A percentile compares a stretch with the other conserved stretches of the same genome.
phyloP scores from a whole-genome alignment of 768 basidiomycete genomes.

The Serpula lacrymans region DNA sequence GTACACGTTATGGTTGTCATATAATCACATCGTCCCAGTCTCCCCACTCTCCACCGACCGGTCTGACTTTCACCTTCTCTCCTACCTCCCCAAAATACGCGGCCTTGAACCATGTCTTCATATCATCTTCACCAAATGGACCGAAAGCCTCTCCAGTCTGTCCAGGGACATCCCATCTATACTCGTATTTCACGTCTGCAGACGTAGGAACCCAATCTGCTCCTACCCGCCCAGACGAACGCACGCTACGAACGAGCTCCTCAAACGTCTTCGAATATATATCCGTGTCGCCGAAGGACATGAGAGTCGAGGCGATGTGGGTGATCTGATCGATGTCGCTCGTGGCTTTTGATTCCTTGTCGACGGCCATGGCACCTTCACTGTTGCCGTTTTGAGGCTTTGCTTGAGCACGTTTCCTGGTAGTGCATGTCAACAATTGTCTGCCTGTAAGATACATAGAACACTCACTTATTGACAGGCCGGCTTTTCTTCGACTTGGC shows the following conservation, averaged over 20 bases:
- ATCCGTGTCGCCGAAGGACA: slow-evolving; percentile 83
- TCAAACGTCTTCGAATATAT: slow-evolving; percentile 87
- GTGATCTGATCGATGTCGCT: slow-evolving; percentile 77
- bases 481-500: slow-evolving; percentile 50
- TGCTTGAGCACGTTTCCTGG: slow-evolving; percentile 28
- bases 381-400: slow-evolving; percentile 25
- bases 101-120: slow-evolving; percentile 77
- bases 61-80: slow-evolving; percentile 74
- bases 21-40: slow-evolving; percentile 65
- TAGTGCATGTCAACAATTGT: slow-evolving; percentile 1
- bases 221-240: slow-evolving; percentile 67
- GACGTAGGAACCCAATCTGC: slow-evolving; percentile 72
- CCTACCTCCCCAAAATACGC: slow-evolving; percentile 77
- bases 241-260: slow-evolving; percentile 73
- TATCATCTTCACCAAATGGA: slow-evolving; percentile 76
- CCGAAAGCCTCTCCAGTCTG: slow-evolving; percentile 61
- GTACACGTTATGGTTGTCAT: slow-evolving; percentile 26
- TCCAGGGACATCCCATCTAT: slow-evolving; percentile 69
- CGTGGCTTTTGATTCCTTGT: slow-evolving; percentile 37
- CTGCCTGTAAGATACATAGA: background rate
- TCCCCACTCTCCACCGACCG: slow-evolving; percentile 67
- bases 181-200: slow-evolving; percentile 75
- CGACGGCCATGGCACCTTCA: slow-evolving; percentile 45
- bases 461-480: slow-evolving; percentile 21
- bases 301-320: slow-evolving; percentile 81